Evolutionary conservation across 2,329 filamentous ascomycete genomes (phyloP).

Genomic region (Xylariaceae sp.): DNA sequence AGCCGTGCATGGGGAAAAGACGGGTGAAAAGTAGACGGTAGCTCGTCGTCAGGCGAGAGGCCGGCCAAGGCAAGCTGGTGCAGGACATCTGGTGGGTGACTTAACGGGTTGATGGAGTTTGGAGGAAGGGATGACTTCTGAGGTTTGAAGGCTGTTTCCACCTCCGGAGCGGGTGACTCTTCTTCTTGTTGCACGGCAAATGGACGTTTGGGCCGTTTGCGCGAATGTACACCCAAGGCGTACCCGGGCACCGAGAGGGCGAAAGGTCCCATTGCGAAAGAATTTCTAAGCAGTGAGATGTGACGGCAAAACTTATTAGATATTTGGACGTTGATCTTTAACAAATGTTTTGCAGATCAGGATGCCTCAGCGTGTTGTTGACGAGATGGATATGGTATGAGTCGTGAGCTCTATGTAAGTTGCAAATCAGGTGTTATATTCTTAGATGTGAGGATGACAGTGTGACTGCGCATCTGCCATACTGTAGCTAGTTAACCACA

Average conservation of each 20-base stretch:
- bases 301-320: too few species aligned
- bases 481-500: too few species aligned
- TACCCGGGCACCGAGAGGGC: slow-evolving; percentile 27
- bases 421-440: too few species aligned
- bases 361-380: too few species aligned
- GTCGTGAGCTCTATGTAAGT: too few species aligned
- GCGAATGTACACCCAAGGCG: slow-evolving; percentile 24
- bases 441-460: too few species aligned
- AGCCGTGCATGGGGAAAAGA: slow-evolving; percentile 51
- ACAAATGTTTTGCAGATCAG: too few species aligned
- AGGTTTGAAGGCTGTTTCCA: slow-evolving; percentile 6
- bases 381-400: too few species aligned
- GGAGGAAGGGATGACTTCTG: slow-evolving; percentile 23
- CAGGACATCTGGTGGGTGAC: slow-evolving; percentile 49
- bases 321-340: too few species aligned
- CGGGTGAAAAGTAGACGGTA: slow-evolving; percentile 34
- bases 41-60: slow-evolving; percentile 42
- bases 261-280: slow-evolving; percentile 24
- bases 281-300: background rate
- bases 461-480: too few species aligned
- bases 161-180: slow-evolving; percentile 3
- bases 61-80: slow-evolving; percentile 53
- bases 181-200: slow-evolving; percentile 1
- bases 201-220: slow-evolving; percentile 32
- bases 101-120: slow-evolving; percentile 50